Base-by-base conservation (phyloP, 1,139 yeast species). In the Candida tropicalis region DNA sequence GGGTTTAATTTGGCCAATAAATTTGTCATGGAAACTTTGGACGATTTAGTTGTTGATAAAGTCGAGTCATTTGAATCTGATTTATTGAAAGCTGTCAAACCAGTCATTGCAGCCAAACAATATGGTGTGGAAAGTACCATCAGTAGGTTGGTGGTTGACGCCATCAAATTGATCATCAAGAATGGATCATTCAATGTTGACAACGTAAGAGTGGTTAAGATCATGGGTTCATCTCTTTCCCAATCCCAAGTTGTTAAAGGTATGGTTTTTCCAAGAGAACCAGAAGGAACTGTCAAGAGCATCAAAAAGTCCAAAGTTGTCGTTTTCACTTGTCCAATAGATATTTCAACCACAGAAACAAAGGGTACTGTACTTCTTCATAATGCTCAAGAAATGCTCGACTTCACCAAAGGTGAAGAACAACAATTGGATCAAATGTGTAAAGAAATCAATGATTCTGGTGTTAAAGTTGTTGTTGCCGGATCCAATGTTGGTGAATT, bases 201-300 rank as follows among this genome's bases (percentile, higher is more conserved):
- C 62, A 86, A 90, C 45, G 79, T 93, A 49, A 82, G 99, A 63
- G 97, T 93, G 24, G 99, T 93, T 39, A 93, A 93, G 68, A 86
- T 93, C 55, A 88, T 93, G 97, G 99, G 99, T 47, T 78, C 96
- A 17, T 77, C 95, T 43, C 73, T 95, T 55, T 68, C 74, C 27
- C 77, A 78, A 54, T 86, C 96, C 8, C 77, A 78, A 55, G 99
- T 95, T 43, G 74, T 95, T 54, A 88, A 87, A 67, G 99, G 99
- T 54, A 93, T 93, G 99, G 97, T 95, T 33, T 93, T 95, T 76
- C 96, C 96, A 55, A 80, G 95, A 58, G 96, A 90, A 64, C 97
- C 99, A 10, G 98, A 93, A 64, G 96, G 97, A 12, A 82, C 81
- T 51, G 68, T 91, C 43, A 88, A 88, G 65, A 77, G 82, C 51